Percentiles rank a stretch among this genome's conserved stretches.
phyloP scores from a whole-genome alignment of 768 basidiomycete species.

The Termitomyces sp. region DNA sequence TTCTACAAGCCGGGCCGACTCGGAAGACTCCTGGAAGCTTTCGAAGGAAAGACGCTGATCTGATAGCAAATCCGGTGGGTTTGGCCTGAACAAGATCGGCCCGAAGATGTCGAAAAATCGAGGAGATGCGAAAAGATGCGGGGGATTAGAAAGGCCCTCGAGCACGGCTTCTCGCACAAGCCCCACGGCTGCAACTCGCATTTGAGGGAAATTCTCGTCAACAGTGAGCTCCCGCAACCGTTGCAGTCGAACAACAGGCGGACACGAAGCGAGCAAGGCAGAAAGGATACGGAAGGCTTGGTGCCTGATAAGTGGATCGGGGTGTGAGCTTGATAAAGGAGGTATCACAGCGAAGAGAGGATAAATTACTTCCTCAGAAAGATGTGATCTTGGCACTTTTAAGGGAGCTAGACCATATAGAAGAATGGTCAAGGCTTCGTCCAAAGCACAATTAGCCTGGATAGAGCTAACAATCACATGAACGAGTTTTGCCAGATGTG shows the following conservation, averaged over 20 bases:
- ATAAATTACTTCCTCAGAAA: slow-evolving; percentile 42
- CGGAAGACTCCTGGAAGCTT: slow-evolving; percentile 52
- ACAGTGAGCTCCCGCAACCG: slow-evolving; percentile 52
- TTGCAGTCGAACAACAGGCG: slow-evolving; percentile 47
- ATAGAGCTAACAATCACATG: slow-evolving; percentile 47
- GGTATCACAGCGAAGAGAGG: slow-evolving; percentile 52
- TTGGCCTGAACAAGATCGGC: slow-evolving; percentile 53
- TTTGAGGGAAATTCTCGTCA: slow-evolving; percentile 54
- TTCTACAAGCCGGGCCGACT: slow-evolving; percentile 61
- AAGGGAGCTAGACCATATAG: slow-evolving; percentile 32
- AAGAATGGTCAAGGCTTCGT: slow-evolving; percentile 60
- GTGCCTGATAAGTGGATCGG: slow-evolving; percentile 55
- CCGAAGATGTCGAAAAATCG: slow-evolving; percentile 58
- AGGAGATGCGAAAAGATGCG: slow-evolving; percentile 52
- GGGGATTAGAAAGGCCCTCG: slow-evolving; percentile 37
- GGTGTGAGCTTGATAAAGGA: slow-evolving; percentile 57
- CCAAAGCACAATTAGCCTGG: slow-evolving; percentile 50
- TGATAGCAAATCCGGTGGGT: slow-evolving; percentile 50
- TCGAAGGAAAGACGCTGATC: slow-evolving; percentile 29
- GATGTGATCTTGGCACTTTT: slow-evolving; percentile 17
- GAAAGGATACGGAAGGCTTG: slow-evolving; percentile 60
- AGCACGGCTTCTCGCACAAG: slow-evolving; percentile 67
- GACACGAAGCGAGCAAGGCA: slow-evolving; percentile 45
- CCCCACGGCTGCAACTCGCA: slow-evolving; percentile 66
- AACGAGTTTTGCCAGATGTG: slow-evolving; percentile 29